phyloP scores from a whole-genome alignment of 345 rosid species.

The Balakata baccata region DNA sequence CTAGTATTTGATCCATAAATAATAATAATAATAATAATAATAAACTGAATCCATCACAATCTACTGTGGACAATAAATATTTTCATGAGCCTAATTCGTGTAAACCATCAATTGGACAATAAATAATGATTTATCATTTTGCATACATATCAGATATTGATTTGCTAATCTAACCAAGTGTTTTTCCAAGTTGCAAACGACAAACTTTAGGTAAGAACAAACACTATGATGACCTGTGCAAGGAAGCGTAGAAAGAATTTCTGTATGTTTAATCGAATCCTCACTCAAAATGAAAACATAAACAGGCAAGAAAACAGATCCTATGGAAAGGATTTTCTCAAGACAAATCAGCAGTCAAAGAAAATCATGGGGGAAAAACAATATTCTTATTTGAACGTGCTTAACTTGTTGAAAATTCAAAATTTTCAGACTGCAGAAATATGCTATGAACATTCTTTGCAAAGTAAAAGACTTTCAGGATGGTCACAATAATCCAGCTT shows the following conservation, averaged over 20 bases:
- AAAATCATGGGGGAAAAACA: conserved; percentile 1
- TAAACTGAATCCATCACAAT: no score
- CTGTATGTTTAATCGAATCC: conserved; percentile 13
- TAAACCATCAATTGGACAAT: no score
- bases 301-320: conserved; percentile 4
- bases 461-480: neutral
- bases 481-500: conserved; percentile 84
- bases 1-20: no score
- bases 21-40: no score
- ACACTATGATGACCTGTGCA: conserved; percentile 6
- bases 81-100: no score
- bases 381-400: conserved; percentile 1
- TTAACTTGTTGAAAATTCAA: conserved; percentile 19
- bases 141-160: no score
- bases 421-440: conserved; percentile 22
- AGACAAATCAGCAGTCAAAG: conserved; percentile 22
- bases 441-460: conserved; percentile 24
- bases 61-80: no score
- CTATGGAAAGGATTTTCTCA: neutral
- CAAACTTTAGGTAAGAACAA: neutral
- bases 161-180: no score
- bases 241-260: neutral
- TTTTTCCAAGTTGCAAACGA: neutral
- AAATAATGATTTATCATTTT: no score
- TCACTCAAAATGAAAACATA: conserved; percentile 5